Conservation (phyloP, 371 early-diverging fungal species). For the Lichtheimia corymbifera region DNA sequence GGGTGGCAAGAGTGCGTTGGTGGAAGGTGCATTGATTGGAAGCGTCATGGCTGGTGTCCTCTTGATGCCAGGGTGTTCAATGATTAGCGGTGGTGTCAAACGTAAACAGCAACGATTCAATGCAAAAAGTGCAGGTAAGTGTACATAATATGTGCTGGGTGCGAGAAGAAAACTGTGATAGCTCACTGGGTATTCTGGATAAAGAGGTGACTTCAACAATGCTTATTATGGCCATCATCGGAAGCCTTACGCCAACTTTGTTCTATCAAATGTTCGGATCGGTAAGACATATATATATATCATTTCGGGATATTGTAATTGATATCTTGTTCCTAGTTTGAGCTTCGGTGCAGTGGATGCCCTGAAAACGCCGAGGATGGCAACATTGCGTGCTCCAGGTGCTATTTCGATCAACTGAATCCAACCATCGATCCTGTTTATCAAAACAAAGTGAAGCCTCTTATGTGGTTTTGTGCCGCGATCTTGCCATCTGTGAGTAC, state of each 20-base stretch:
- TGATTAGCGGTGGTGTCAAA: constrained; percentile 91
- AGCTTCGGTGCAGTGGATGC: constrained; percentile 61
- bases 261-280: constrained; percentile 92
- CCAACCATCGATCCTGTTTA: constrained; percentile 85
- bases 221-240: constrained; percentile 93
- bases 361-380: constrained; percentile 33
- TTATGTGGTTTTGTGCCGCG: constrained; percentile 88
- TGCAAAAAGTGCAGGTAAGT: constrained; percentile 82
- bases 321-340: constrained; percentile 41
- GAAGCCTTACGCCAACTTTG: constrained; percentile 90
- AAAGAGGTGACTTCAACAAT: constrained; percentile 89
- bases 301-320: not conserved
- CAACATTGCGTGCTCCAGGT: constrained; percentile 57
- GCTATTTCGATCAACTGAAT: constrained; percentile 66
- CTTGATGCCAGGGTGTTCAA: constrained; percentile 90
- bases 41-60: constrained; percentile 88
- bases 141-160: not conserved
- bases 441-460: constrained; percentile 73
- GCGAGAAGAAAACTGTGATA: not conserved
- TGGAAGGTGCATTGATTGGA: constrained; percentile 93
- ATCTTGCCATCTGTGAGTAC: constrained; percentile 70
- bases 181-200: not conserved
- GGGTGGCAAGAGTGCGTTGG: constrained; percentile 84
- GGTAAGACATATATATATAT: constrained; percentile 34
- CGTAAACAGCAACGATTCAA: constrained; percentile 93